phyloP scores from a whole-genome alignment of 805 yeast species.

The Candida ovalis region DNA sequence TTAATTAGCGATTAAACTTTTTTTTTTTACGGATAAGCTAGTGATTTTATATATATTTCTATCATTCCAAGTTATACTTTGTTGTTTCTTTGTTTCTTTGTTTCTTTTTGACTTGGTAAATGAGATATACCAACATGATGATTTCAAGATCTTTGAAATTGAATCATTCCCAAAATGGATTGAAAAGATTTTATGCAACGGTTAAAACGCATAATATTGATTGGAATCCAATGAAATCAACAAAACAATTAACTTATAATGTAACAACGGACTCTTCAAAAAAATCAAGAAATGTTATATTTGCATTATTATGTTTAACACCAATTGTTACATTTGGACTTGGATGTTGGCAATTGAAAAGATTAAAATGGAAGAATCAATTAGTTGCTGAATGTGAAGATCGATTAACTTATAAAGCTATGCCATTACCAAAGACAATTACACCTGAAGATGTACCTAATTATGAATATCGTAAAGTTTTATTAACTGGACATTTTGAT shows the following conservation, averaged over 20 bases:
- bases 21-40: too few relatives aligned
- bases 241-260: slow-evolving; percentile 32
- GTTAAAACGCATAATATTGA: slow-evolving; percentile 70
- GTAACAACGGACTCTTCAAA: slow-evolving; percentile 23
- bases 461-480: slow-evolving; percentile 78
- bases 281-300: slow-evolving; percentile 26
- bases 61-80: too few relatives aligned
- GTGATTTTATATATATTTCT: too few relatives aligned
- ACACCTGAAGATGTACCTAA: slow-evolving; percentile 64
- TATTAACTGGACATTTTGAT: slow-evolving; percentile 72
- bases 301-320: slow-evolving; percentile 57
- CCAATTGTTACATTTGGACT: slow-evolving; percentile 81
- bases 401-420: slow-evolving; percentile 66
- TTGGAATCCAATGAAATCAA: slow-evolving; percentile 74
- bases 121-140: too few relatives aligned
- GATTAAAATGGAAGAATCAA: slow-evolving; percentile 84
- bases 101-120: too few relatives aligned
- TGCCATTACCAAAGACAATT: slow-evolving; percentile 64
- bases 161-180: not conserved
- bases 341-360: slow-evolving; percentile 89
- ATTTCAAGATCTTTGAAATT: too few relatives aligned
- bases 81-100: too few relatives aligned
- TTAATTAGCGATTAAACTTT: too few relatives aligned
- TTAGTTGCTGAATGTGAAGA: slow-evolving; percentile 82
- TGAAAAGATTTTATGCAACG: slow-evolving; percentile 25